Conservation (phyloP, 352 stramenopile genomes). For the Globisporangium cederbergense region DNA sequence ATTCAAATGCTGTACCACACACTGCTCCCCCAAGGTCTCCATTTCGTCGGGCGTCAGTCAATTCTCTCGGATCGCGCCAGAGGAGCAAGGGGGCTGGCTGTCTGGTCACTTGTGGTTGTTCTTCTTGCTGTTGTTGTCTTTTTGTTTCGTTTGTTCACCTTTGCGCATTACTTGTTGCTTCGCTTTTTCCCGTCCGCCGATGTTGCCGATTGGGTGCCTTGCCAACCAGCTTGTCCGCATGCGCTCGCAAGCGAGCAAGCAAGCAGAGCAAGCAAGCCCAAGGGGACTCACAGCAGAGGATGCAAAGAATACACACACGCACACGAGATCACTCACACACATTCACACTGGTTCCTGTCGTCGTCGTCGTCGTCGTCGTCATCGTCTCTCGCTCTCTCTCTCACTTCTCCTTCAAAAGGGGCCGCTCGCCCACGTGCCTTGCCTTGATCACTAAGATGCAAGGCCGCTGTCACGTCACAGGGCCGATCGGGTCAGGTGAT, state of each 20-base stretch:
- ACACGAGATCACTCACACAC: slow-evolving; percentile 3
- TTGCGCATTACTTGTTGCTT: not conserved
- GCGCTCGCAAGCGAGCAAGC: too few species aligned
- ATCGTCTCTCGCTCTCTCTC: not conserved
- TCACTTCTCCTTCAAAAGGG: not conserved
- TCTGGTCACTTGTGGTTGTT: not conserved
- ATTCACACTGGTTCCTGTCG: not conserved
- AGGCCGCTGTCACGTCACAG: not conserved
- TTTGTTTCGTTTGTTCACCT: slow-evolving; percentile 2
- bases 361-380: not conserved
- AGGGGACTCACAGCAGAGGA: not conserved
- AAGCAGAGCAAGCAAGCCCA: not conserved
- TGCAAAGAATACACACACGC: not conserved
- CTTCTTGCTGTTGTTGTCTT: not conserved
- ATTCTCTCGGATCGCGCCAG: not conserved
- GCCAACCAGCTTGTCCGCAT: too few species aligned
- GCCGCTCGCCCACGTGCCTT: not conserved
- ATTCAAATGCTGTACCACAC: slow-evolving; percentile 1
- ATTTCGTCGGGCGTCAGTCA: not conserved
- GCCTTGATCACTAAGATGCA: too few species aligned
- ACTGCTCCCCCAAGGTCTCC: not conserved
- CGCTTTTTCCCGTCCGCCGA: not conserved
- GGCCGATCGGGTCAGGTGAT: not conserved
- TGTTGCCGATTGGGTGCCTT: not conserved
- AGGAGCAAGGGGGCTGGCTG: not conserved